Conservation (phyloP, 306 rosid genomes). For the Albizia julibrissin region DNA sequence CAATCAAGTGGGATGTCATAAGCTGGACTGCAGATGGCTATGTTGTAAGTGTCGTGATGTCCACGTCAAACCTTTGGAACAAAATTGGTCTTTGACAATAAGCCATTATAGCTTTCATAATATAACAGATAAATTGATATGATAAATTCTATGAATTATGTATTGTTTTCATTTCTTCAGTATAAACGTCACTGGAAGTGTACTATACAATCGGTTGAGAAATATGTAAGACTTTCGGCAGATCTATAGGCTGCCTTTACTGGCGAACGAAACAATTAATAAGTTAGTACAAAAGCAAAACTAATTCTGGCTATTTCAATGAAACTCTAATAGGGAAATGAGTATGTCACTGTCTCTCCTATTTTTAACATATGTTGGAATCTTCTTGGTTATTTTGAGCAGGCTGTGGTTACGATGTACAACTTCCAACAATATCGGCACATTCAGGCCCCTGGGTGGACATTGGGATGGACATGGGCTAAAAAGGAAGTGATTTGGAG, state of each 20-base stretch:
- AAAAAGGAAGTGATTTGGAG: slow-evolving; percentile 94
- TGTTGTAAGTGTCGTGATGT: slow-evolving; percentile 63
- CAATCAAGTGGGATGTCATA: slow-evolving; percentile 91
- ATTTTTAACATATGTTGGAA: not conserved
- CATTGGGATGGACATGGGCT: slow-evolving; percentile 96
- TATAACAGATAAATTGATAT: slow-evolving; percentile 8
- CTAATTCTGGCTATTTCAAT: not conserved
- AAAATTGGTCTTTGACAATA: not conserved
- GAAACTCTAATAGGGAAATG: not conserved
- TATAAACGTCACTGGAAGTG: not conserved
- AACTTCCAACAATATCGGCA: slow-evolving; percentile 97
- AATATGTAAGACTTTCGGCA: not conserved
- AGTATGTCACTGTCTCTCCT: not conserved
- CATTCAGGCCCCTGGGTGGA: slow-evolving; percentile 91
- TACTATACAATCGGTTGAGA: not conserved
- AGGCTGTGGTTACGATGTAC: slow-evolving; percentile 91
- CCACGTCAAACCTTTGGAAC: not conserved
- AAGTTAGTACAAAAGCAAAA: not conserved
- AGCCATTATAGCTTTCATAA: slow-evolving; percentile 18
- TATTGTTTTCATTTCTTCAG: not conserved
- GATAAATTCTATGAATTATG: not conserved
- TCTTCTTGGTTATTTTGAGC: slow-evolving; percentile 38
- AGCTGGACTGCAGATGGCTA: slow-evolving; percentile 94
- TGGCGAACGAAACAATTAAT: slow-evolving; percentile 7
- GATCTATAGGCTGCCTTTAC: slow-evolving; percentile 1